phyloP scores from a whole-genome alignment of 129 eudicot species.

The Tagetes erecta region DNA sequence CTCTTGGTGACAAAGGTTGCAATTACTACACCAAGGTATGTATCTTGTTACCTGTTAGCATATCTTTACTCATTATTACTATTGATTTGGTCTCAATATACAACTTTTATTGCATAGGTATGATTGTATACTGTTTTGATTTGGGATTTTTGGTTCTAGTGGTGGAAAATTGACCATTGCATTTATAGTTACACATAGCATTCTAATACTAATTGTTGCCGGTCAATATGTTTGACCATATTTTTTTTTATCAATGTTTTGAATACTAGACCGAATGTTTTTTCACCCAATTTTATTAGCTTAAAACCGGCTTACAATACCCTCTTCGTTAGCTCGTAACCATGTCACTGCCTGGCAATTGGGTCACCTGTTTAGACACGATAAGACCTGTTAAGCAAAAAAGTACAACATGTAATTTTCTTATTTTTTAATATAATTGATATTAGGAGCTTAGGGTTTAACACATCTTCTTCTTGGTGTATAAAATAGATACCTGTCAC shows the following conservation, averaged over 20 bases:
- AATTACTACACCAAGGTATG: slow-evolving; percentile 93
- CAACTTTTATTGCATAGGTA: background rate
- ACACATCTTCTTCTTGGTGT: no score
- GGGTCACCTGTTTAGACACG: no score
- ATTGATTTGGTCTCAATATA: background rate
- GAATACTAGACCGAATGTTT: background rate
- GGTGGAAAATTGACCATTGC: slow-evolving; percentile 1
- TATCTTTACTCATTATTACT: background rate
- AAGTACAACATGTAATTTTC: no score
- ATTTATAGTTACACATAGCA: background rate
- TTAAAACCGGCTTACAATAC: no score
- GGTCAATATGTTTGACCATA: no score
- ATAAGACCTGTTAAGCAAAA: no score
- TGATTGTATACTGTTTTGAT: background rate
- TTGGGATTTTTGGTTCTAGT: background rate
- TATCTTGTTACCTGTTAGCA: background rate
- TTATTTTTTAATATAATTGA: no score
- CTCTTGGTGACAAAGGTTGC: slow-evolving; percentile 98
- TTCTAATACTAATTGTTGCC: no score
- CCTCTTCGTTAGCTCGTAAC: background rate
- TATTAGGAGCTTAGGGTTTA: no score
- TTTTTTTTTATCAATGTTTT: background rate
- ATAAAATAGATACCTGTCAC: no score
- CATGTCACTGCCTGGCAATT: no score
- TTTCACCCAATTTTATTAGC: no score